Conservation (phyloP, 495 filamentous ascomycete genomes). For the Elasticomyces elasticus region DNA sequence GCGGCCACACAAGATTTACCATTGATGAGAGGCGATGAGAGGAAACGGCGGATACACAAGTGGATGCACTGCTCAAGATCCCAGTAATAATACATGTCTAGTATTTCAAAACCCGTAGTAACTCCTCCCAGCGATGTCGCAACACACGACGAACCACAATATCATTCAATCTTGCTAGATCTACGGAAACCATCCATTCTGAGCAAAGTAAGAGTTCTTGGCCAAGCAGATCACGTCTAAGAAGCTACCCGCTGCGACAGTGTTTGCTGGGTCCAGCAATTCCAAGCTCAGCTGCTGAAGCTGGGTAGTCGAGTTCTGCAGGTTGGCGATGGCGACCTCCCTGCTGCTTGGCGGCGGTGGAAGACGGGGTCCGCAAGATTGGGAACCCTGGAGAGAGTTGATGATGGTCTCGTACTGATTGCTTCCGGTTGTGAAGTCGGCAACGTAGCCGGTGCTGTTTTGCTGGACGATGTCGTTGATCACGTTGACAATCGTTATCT, state of each 20-base stretch:
- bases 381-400: conserved; percentile 2
- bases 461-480: conserved; percentile 9
- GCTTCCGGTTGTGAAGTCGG: not conserved
- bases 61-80: no score
- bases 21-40: no score
- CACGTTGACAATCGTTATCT: conserved; percentile 6
- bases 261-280: not conserved
- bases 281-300: conserved; percentile 1
- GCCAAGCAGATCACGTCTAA: not conserved
- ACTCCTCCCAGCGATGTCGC: no score
- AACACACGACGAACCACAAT: no score
- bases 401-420: not conserved
- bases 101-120: no score
- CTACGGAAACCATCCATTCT: not conserved
- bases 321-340: not conserved
- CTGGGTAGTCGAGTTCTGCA: not conserved
- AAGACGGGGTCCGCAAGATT: not conserved
- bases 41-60: no score
- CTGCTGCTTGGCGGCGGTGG: not conserved
- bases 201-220: not conserved
- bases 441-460: not conserved
- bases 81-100: no score
- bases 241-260: not conserved
- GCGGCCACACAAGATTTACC: no score
- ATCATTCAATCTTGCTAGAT: no score